Evolutionary conservation across 352 stramenopile species (phyloP), one percentile per base, ranked within the genome.

Genomic region (Pythium sp.): DNA sequence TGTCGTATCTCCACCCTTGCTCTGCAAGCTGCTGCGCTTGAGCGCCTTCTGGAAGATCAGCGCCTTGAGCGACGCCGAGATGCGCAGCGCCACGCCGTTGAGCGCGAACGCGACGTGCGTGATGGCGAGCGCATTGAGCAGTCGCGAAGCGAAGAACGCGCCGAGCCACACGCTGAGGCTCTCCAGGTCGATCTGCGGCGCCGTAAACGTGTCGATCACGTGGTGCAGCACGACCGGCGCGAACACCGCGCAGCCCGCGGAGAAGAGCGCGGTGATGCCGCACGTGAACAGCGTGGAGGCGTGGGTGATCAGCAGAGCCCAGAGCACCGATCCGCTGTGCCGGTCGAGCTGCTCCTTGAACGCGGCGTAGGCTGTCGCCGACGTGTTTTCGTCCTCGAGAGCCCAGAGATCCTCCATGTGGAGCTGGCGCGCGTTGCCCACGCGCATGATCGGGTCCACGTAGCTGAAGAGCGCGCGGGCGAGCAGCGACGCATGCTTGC

Each of bases 41-140:
- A 84, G 43, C 1, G 72, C 69, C 65, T 87, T 87, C 24, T 69
- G 54, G 43, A 82, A 83, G 34, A 88, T 20, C n/a, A 86, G 58
- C 5, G 67, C 55, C 51, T 74, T 76, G 6, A 86, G 38, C 4
- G 73, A 63, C 24, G 51, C 51, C 8, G 68, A 63, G 2, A 82
- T 36, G 4, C 70, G 75, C 8, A 87, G 18, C 12, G 64, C 73
- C 4, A 76, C 32, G 5, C 76, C 15, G 9, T 85, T 62, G 22
- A 78, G 43, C 11, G 76, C 46, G 56, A 74, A 81, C 1, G 15
- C 57, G 24, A 72, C 46, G 20, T 87, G 77, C 1, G 61, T 43
- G 8, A 56, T 62, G 15, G 77, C n/a, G 2, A 88, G 65, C 0
- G 76, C 75, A n/a, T 79, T 76, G 9, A 72, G 20, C 3, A 85